A percentile compares a stretch with the other conserved stretches of the same genome.
Conservation (phyloP, 2,329 filamentous ascomycete species). For the Periconia digitata region DNA sequence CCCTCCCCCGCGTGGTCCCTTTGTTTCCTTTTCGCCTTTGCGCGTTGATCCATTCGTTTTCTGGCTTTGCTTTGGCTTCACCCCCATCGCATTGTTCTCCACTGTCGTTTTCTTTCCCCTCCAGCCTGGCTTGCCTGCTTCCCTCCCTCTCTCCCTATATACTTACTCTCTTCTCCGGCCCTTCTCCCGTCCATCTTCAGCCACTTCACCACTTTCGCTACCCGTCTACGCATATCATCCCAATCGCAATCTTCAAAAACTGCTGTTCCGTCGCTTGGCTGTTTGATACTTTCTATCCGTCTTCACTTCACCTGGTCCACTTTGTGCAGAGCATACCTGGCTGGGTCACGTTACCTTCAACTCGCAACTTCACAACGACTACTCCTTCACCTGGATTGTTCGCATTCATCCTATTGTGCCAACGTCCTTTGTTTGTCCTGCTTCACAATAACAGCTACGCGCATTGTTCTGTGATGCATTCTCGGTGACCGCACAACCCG, state of each 20-base stretch:
- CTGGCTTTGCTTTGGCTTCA: constrained; percentile 13
- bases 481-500: constrained; percentile 22
- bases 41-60: constrained; percentile 36
- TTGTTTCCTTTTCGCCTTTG: constrained; percentile 27
- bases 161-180: too few species aligned
- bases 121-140: neutral
- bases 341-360: constrained; percentile 3
- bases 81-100: neutral
- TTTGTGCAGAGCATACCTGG: constrained; percentile 5
- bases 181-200: neutral
- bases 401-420: constrained; percentile 6
- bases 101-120: neutral
- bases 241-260: too few species aligned
- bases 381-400: constrained; percentile 1
- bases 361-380: neutral
- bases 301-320: neutral
- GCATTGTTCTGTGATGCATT: constrained; percentile 29
- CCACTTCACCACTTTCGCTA: neutral
- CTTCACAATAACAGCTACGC: constrained; percentile 4
- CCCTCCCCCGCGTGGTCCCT: constrained; percentile 18
- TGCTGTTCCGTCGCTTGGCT: neutral
- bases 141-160: too few species aligned
- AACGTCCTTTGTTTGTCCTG: neutral
- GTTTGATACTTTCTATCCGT: neutral
- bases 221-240: neutral